Conservation (phyloP, 129 eudicot genomes). For the Smallanthus sonchifolius region DNA sequence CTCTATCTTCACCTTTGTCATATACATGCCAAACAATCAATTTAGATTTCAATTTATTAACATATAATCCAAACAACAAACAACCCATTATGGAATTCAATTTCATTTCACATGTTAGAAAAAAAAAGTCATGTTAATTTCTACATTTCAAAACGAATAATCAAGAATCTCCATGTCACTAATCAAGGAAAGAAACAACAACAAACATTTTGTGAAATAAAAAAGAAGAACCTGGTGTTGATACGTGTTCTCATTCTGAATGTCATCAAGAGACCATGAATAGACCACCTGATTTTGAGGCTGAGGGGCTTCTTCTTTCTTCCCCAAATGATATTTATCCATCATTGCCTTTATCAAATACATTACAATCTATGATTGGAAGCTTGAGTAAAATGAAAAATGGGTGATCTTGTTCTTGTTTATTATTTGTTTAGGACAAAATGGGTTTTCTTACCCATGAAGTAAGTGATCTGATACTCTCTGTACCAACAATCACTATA, state of each 20-base stretch:
- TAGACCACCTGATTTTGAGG: neutral
- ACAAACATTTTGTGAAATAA: too few species aligned
- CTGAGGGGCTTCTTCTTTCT: neutral
- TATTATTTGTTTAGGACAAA: neutral
- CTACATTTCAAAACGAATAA: too few species aligned
- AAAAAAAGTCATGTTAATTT: too few species aligned
- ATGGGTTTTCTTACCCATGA: neutral
- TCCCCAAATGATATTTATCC: neutral
- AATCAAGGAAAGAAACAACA: too few species aligned
- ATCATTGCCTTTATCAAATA: constrained; percentile 8
- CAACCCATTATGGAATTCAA: too few species aligned
- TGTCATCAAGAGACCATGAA: constrained; percentile 40
- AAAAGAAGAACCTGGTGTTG: constrained; percentile 14
- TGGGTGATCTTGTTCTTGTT: neutral
- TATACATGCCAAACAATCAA: neutral
- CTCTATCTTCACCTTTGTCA: constrained; percentile 14
- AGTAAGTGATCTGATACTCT: too few species aligned
- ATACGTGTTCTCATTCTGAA: constrained; percentile 23
- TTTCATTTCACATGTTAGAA: too few species aligned
- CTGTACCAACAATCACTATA: too few species aligned
- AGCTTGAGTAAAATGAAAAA: neutral
- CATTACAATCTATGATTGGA: neutral
- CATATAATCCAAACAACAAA: too few species aligned
- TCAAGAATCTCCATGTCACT: too few species aligned
- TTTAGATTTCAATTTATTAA: too few species aligned